These are phyloP conservation scores for Tolypocladium tundrense DNA, from an alignment of 2,329 filamentous ascomycete species.

Conservation along the genomic window DNA sequence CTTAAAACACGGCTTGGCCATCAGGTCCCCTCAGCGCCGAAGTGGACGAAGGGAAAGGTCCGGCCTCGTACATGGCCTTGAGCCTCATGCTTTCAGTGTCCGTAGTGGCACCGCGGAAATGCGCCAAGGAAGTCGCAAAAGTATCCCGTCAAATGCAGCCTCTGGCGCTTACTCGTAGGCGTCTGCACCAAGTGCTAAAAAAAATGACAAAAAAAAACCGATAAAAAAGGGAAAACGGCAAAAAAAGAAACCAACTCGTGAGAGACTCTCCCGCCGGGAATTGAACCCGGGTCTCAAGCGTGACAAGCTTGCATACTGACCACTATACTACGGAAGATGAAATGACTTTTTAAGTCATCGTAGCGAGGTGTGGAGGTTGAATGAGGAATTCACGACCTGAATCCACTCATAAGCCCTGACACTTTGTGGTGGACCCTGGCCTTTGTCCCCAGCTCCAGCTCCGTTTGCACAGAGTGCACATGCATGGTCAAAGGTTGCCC, in stretches of 20 bases:
- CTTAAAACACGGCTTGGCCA: too few species aligned
- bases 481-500: too few species aligned
- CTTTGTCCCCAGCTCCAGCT: background rate
- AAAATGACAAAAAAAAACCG: too few species aligned
- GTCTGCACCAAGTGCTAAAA: background rate
- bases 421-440: background rate
- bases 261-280: conserved; percentile 4
- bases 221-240: background rate
- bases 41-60: too few species aligned
- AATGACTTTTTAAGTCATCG: conserved; percentile 1
- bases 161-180: background rate
- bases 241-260: background rate
- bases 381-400: background rate
- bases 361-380: background rate
- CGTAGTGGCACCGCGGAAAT: too few species aligned
- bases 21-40: too few species aligned
- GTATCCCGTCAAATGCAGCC: too few species aligned
- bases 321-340: conserved; percentile 3
- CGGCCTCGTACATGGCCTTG: too few species aligned
- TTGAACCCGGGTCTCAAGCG: conserved; percentile 5
- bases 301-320: conserved; percentile 5
- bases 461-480: background rate
- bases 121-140: too few species aligned
- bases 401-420: background rate
- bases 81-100: too few species aligned